Evolutionary conservation across 306 rosid species (phyloP), one percentile per base, ranked within the genome.

Genomic region (Trichosanthes cucumerina): DNA sequence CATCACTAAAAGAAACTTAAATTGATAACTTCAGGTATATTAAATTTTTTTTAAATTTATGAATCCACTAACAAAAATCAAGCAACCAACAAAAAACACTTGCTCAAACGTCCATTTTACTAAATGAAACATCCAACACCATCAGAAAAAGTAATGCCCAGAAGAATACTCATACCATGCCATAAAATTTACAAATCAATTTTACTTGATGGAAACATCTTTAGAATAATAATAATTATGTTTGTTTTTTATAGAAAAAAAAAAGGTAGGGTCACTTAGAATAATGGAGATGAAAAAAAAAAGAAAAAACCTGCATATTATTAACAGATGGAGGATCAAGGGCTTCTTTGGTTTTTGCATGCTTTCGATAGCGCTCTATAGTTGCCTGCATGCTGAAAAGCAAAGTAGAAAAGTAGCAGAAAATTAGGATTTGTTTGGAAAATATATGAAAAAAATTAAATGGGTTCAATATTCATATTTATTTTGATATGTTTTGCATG

Each of bases 281-380:
- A 79, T 75, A 18, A 44, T 15, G 41, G 13, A n/a, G 26, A 76
- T 13, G 33, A n/a, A 16, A 68, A 38, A 43, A 23, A 50, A 57
- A 28, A 57, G 23, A 57, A 18, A 18, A 7, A 77, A 93, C 96
- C 96, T 91, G 91, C 80, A 72, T 71, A 75, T 82, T 86, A 82
- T 87, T 87, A 62, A 89, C 93, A 73, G 4, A 10, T 26, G 87
- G 63, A 82, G 74, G 80, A 79, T 79, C 39, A 75, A 80, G 1
- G 33, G 83, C 39, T 79, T 81, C 82, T 74, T 38, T 79, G 39
- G 82, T 79, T 71, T 77, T 91, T 10, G 84, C 12, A 34, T 88
- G 90, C 81, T 81, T 86, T 78, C 82, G 83, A 41, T 93, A 93
- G 47, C 96, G 88, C 72, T 84, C 98, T 77, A 93, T 83, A 15